These are phyloP conservation scores for Metarhizium sp. DNA, from an alignment of 2,329 filamentous ascomycete genomes.

Conservation along the genomic window DNA sequence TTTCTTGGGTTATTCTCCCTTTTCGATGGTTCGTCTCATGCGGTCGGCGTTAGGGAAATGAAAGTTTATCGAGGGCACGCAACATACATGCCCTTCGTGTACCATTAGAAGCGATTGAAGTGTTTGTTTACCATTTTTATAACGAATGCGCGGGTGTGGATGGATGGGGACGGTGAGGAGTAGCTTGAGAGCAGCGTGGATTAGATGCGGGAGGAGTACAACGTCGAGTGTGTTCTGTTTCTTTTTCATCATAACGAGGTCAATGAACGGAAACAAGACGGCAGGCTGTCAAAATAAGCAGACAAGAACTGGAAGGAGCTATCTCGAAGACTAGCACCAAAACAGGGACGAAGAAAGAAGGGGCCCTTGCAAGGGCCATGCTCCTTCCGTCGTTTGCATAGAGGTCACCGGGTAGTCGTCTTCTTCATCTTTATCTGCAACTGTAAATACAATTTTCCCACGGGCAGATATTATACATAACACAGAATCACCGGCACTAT, in stretches of 20 bases:
- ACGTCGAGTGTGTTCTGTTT: background rate
- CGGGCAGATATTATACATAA: too few relatives aligned
- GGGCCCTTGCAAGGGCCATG: background rate
- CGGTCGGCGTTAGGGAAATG: constrained; percentile 5
- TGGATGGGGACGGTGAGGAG: background rate
- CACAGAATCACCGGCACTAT: too few relatives aligned
- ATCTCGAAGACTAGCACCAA: background rate
- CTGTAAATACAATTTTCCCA: background rate
- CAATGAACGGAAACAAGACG: background rate
- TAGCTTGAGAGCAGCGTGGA: background rate
- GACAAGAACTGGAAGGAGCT: background rate
- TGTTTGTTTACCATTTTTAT: background rate
- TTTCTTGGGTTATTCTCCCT: constrained; percentile 3
- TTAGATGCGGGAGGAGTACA: background rate
- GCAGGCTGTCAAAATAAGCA: background rate
- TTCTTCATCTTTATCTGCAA: background rate
- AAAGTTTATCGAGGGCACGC: background rate
- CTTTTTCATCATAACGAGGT: background rate
- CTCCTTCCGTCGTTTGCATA: background rate
- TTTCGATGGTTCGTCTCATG: constrained; percentile 1
- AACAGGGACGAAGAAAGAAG: background rate
- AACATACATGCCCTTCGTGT: background rate
- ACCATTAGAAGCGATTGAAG: background rate
- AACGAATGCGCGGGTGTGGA: background rate
- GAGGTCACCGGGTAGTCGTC: background rate